A percentile compares a stretch with the other conserved stretches of the same genome.
Conservation (phyloP, 768 basidiomycete species). For the Pleurotus pulmonarius region DNA sequence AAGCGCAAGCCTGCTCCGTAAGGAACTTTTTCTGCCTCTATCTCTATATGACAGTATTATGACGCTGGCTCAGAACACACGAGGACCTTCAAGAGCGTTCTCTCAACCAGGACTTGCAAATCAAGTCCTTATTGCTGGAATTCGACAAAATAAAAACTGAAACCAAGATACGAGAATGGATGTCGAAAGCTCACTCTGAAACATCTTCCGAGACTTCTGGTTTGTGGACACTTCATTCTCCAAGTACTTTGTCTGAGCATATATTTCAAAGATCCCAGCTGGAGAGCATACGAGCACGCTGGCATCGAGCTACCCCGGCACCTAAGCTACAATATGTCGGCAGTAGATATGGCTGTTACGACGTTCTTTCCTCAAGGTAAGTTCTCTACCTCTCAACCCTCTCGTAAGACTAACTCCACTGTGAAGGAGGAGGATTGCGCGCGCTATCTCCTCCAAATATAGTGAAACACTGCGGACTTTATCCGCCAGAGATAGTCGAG, state of each 20-base stretch:
- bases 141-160: conserved; percentile 38
- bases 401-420: conserved; percentile 7
- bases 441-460: conserved; percentile 36
- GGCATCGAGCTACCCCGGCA: conserved; percentile 9
- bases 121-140: conserved; percentile 38
- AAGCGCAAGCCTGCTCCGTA: conserved; percentile 57
- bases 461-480: conserved; percentile 42
- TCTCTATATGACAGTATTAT: neutral
- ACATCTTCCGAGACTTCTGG: conserved; percentile 7
- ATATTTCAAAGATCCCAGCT: neutral
- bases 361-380: conserved; percentile 32
- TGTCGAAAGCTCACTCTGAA: conserved; percentile 26
- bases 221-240: neutral
- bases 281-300: neutral
- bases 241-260: neutral
- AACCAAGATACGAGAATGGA: conserved; percentile 38
- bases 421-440: conserved; percentile 12
- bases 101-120: conserved; percentile 40
- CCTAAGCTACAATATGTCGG: conserved; percentile 24
- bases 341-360: conserved; percentile 32
- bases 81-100: conserved; percentile 49
- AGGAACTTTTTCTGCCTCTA: conserved; percentile 13
- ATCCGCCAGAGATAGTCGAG: conserved; percentile 46
- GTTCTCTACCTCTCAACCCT: conserved; percentile 7
- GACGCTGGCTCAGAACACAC: conserved; percentile 37